These are phyloP conservation scores for Boletus rubescentipes DNA, from an alignment of 768 basidiomycete species.

Conservation along the genomic window DNA sequence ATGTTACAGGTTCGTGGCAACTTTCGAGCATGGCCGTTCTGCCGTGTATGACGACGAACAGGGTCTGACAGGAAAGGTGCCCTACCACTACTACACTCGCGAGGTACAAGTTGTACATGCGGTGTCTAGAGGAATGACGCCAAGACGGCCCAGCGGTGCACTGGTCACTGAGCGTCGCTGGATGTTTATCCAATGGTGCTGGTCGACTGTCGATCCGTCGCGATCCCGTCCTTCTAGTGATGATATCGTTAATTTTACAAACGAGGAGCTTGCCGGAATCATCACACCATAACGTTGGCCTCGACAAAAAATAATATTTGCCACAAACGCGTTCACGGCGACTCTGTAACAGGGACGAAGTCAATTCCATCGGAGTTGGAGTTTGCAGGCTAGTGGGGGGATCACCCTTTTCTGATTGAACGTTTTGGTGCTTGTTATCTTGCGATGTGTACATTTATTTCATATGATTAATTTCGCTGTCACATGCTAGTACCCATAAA, in stretches of 20 bases:
- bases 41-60: not conserved
- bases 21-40: not conserved
- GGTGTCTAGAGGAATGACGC: slow-evolving; percentile 12
- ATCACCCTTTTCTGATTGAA: not conserved
- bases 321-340: not conserved
- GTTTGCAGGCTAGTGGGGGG: not conserved
- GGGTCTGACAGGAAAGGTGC: slow-evolving; percentile 14
- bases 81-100: slow-evolving; percentile 12
- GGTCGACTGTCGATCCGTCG: slow-evolving; percentile 24
- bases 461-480: not conserved
- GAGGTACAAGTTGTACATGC: slow-evolving; percentile 12
- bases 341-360: not conserved
- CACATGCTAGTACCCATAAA: not conserved
- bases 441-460: not conserved
- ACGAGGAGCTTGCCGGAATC: not conserved
- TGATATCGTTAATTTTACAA: slow-evolving; percentile 26
- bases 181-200: slow-evolving; percentile 11
- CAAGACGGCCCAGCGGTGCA: slow-evolving; percentile 3
- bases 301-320: not conserved
- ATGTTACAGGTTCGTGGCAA: slow-evolving; percentile 16
- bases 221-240: slow-evolving; percentile 30
- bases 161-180: slow-evolving; percentile 10
- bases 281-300: not conserved
- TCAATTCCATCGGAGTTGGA: too few species aligned
- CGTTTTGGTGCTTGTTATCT: not conserved